These are phyloP conservation scores for Hypericum androsaemum DNA, from an alignment of 345 rosid species.

Conservation along the genomic window DNA sequence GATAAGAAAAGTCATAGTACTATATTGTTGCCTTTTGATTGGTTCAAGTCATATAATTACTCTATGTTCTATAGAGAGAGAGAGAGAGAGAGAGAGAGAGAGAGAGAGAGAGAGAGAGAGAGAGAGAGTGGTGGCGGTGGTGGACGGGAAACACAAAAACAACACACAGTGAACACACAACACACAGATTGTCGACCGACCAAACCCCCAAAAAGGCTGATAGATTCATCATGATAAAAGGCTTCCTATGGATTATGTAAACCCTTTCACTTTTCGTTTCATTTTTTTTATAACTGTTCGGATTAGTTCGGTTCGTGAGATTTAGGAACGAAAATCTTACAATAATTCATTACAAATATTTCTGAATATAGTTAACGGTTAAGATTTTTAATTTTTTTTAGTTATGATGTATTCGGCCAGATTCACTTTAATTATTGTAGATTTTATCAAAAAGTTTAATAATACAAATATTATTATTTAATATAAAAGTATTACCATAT, in stretches of 20 bases:
- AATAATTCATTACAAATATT: too few relatives aligned
- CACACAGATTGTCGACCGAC: slow-evolving; percentile 96
- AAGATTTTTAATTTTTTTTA: too few relatives aligned
- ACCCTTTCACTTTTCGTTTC: slow-evolving; percentile 16
- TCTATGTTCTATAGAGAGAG: slow-evolving; percentile 10
- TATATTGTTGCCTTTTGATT: slow-evolving; percentile 21
- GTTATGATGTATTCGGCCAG: too few relatives aligned
- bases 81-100: slow-evolving; percentile 11
- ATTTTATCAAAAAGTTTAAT: too few relatives aligned
- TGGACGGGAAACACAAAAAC: slow-evolving; percentile 41
- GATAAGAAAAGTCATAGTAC: not conserved
- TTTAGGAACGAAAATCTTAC: too few relatives aligned
- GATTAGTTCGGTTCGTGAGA: too few relatives aligned
- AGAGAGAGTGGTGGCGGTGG: not conserved
- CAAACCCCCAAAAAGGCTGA: slow-evolving; percentile 62
- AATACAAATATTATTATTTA: too few relatives aligned
- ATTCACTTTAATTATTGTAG: too few relatives aligned
- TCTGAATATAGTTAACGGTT: too few relatives aligned
- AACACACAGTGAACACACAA: slow-evolving; percentile 49
- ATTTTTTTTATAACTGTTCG: slow-evolving; percentile 1
- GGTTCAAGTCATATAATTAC: slow-evolving; percentile 44
- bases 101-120: too few relatives aligned
- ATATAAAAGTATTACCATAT: too few relatives aligned
- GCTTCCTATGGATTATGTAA: slow-evolving; percentile 14
- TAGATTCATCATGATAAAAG: slow-evolving; percentile 65